A percentile compares a stretch with the other conserved stretches of the same genome.
phyloP scores from a whole-genome alignment of 768 basidiomycete species.

The Boletus pseudo-olivaceus region DNA sequence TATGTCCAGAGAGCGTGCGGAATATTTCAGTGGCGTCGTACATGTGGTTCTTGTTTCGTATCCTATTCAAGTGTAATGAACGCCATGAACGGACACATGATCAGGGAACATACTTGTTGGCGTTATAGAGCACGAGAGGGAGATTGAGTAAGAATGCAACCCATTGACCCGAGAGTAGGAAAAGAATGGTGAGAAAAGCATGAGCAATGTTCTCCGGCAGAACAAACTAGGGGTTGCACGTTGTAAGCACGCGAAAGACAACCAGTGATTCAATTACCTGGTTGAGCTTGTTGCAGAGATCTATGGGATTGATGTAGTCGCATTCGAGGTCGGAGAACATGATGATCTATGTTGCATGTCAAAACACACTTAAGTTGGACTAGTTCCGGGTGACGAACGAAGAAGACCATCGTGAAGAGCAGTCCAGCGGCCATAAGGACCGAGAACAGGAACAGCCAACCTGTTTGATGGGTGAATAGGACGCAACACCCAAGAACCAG shows the following conservation, averaged over 20 bases:
- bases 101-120: constrained; percentile 75
- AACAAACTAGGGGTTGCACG: constrained; percentile 67
- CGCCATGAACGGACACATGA: background rate
- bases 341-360: constrained; percentile 68
- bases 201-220: constrained; percentile 95
- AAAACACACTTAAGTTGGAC: background rate
- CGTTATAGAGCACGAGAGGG: constrained; percentile 85
- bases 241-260: background rate
- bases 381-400: constrained; percentile 56
- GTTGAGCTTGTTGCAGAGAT: constrained; percentile 98
- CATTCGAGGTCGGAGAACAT: constrained; percentile 99
- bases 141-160: constrained; percentile 86
- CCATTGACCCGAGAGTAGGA: constrained; percentile 97
- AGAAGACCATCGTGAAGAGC: constrained; percentile 99
- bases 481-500: background rate
- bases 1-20: constrained; percentile 87
- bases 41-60: constrained; percentile 92
- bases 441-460: constrained; percentile 96
- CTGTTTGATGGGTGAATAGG: constrained; percentile 37
- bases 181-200: constrained; percentile 83
- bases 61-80: constrained; percentile 44
- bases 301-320: constrained; percentile 99
- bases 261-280: constrained; percentile 52
- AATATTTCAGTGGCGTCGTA: constrained; percentile 99
- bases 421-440: constrained; percentile 94